Base-by-base conservation (phyloP, 208 protist genomes). In the Vickermania spadyakhi region DNA sequence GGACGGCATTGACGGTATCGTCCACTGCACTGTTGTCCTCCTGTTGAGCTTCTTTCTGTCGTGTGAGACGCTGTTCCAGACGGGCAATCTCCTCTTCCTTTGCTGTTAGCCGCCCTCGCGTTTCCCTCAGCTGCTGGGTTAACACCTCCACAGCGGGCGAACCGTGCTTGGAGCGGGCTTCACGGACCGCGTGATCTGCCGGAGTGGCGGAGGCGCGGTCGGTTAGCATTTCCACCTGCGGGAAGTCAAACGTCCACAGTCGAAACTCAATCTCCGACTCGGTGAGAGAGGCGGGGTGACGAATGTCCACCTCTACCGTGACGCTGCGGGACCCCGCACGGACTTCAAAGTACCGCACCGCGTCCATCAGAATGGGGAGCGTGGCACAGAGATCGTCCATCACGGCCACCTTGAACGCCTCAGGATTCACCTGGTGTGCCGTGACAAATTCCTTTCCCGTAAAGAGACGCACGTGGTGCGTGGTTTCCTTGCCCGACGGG, bases 391-490 rank as follows among this genome's bases (percentile, higher is more conserved):
- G 52, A 60, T 75, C 79, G 4, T 64, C 59, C 31, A 79, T 56
- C 52, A 92, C 60, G 2, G 68, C 68, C 36, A 64, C 70, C 22
- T 73, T 68, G 64, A 92, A 74, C 14, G 60, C 60, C 22, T 74
- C 70, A 0, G 60, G 68, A 50, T 63, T 68, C 7, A 31, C 11
- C 13, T 62, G 31, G 29, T 70, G 23, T 13, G 71, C 42, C 5
- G 71, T 56, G 3, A 73, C 64, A 70, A 75, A 79, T 41, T 60
- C 60, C 23, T 60, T 31, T 1, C 85, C 85, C 28, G 28, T 52
- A 23, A 92, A 68, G 42, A 79, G 63, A 58, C 63, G 64, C 31
- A 67, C 75, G 67, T 89, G 72, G 29, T 62, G 64, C 18, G 81
- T 81, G 7, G 59, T 57, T 13, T 59, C 22, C 5, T 14, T 28